phyloP scores from a whole-genome alignment of 345 rosid species.

The Populus euphratica region DNA sequence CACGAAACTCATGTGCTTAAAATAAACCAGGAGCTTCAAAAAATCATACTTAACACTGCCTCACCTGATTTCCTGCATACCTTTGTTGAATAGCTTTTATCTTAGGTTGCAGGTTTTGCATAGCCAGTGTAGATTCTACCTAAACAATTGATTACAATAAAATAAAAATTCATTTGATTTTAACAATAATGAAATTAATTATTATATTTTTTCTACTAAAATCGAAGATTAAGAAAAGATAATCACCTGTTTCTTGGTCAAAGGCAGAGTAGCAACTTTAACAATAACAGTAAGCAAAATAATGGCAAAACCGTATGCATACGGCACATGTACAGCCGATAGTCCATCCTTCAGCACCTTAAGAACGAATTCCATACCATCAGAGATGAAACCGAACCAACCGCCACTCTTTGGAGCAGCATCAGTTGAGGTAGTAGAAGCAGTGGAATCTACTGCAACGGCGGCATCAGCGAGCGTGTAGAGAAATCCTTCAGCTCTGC shows the following conservation, averaged over 20 bases:
- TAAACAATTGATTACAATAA: conserved; percentile 16
- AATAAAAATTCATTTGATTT: neutral
- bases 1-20: neutral
- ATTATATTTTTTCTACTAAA: neutral
- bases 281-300: conserved; percentile 84
- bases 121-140: conserved; percentile 96
- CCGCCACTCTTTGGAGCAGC: conserved; percentile 73
- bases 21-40: conserved; percentile 8
- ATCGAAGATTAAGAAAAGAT: neutral
- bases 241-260: conserved; percentile 85
- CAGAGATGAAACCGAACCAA: conserved; percentile 91
- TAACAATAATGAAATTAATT: neutral
- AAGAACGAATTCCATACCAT: conserved; percentile 80
- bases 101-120: conserved; percentile 98
- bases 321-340: conserved; percentile 74
- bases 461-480: conserved; percentile 88
- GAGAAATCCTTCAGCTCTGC: conserved; percentile 66
- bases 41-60: conserved; percentile 5
- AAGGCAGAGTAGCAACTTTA: conserved; percentile 70
- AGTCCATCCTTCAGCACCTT: conserved; percentile 93
- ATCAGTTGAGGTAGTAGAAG: conserved; percentile 39
- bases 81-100: conserved; percentile 97
- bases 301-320: conserved; percentile 88
- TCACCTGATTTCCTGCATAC: conserved; percentile 93
- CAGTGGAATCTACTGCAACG: conserved; percentile 53